Evolutionary conservation across 805 yeast species (phyloP), one percentile per base, ranked within the genome.

Genomic region (Candida palmyrensis): DNA sequence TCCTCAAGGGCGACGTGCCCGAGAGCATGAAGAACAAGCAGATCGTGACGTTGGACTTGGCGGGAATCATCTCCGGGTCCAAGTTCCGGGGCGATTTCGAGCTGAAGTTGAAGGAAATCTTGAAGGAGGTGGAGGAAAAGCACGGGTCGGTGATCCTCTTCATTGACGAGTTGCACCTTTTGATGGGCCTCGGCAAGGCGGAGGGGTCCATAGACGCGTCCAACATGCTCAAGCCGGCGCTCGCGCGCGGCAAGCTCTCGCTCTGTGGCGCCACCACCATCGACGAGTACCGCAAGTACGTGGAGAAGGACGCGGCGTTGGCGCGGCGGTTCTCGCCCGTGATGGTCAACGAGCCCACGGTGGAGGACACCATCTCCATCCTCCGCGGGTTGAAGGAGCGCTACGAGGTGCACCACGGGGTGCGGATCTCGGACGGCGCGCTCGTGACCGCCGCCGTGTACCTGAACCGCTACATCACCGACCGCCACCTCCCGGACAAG

Each of bases 351-450:
- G 97, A 92, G 52, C 98, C 98, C 12, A 68, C 82, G 3, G 96
- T 89, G 2, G 79, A 82, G 39, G 97, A 90, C 55, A 82, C 97
- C 1, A 87, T 90, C 35, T 82, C 95, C 18, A 90, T 90, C 39
- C 66, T 92, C 38, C 76, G 98, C 51, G 98, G 98, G 3, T 70
- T 90, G 49, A 89, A 90, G 55, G 97, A 90, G 51, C 74, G 83
- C 41, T 90, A 90, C 55, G 98, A 90, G 53, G 96, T 90, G 2
- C 98, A 90, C 49, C 98, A 90, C 51, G 98, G 98, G 62, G 98
- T 90, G 6, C 75, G 96, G 42, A 86, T 90, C 38, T 75, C 90
- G 3, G 98, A 90, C 53, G 75, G 88, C 30, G 96, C 98, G 0
- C 67, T 90, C 36, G 97, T 90, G 2, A 83, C 96, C 0, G 96